Evolutionary conservation across 2,329 filamentous ascomycete species (phyloP), one percentile per base, ranked within the genome.

Genomic region (Dendryphion nanum): DNA sequence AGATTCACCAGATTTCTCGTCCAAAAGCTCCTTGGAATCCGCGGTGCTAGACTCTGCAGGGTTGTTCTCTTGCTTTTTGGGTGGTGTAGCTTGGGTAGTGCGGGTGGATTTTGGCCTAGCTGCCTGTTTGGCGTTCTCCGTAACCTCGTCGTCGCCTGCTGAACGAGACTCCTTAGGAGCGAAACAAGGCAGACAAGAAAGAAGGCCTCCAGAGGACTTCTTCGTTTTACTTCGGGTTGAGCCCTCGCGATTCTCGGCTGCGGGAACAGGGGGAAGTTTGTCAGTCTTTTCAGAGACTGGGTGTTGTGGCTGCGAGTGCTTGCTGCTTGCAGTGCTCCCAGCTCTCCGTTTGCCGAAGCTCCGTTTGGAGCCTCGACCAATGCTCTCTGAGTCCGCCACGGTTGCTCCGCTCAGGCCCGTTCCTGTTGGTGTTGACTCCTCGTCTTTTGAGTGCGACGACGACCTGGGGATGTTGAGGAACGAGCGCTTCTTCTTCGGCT

Each of bases 171-270:
- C 74, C 45, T 83, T 81, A 34, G 82, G 79, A 28, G 80, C 74
- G 61, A 84, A 87, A 68, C 84, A 88, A 43, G 76, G 80, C 41
- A 88, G 71, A 38, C 87, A 75, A 10, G 69, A 60, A 8, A 74
- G 51, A 20, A 74, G 50, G 13, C 60, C 58, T 16, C 63, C 59
- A 26, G 67, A 59, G 24, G 67, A 68, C 53, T 70, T 71, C 51
- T 67, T 71, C 30, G 60, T 53, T 47, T 68, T 53, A 41, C 61
- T 65, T 41, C 68, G 47, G 48, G 54, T 59, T 32, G 61, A 63
- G 17, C 57, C 55, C 30, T 62, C 55, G 17, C 57, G 59, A 38
- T 57, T 53, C 19, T 57, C 48, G 14, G 56, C 42, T 17, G 55
- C 39, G 15, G 59, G 57, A 3, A 55, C 46, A 13, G 57, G 53